Base-by-base conservation (phyloP, 352 stramenopile species). In the Globisporangium barbulae region DNA sequence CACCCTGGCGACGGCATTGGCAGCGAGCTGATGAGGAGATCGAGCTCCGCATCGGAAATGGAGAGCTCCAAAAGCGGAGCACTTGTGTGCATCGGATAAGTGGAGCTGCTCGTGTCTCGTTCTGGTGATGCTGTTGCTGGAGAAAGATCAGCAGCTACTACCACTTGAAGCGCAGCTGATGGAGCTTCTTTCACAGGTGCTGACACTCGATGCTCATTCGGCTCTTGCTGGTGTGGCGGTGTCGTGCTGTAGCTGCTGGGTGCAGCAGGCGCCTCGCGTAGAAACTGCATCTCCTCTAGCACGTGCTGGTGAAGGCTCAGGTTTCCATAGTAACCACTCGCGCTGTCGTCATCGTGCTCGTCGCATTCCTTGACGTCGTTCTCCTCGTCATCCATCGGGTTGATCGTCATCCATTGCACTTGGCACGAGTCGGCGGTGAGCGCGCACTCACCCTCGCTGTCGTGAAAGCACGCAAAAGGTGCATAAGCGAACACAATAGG, bases 321-420 rank as follows among this genome's bases (percentile, higher is more conserved):
- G 9, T 55, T 21, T 15, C 22, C 49, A 25, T 55, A 41, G 28
- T 57, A n/a, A 17, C 13, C 17, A 30, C 12, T 44, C 10, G 10
- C 37, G 12, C 37, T 25, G 15, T 67, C 47, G 3, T 60, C 47
- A n/a, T 60, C 35, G 2, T 44, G 12, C 31, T 62, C 58, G 2
- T 66, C 53, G 10, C 49, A 22, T 7, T 63, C 63, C 1, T 78
- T 66, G 7, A 67, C 62, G 22, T 76, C 61, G 2, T 81, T 65
- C 9, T 79, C 67, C 17, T 71, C 64, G 4, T 85, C 76, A 8
- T 76, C 64, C 0, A 81, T 73, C 1, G 81, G 81, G 55, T 90
- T 90, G 64, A 90, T 73, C n/a, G 53, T 50, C 79, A 89, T 90
- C 81, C 81, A 89, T 39, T 80, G 79, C 53, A 81, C 72, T 65